phyloP scores from a whole-genome alignment of 345 rosid genomes.

The Toxicodendron radicans region DNA sequence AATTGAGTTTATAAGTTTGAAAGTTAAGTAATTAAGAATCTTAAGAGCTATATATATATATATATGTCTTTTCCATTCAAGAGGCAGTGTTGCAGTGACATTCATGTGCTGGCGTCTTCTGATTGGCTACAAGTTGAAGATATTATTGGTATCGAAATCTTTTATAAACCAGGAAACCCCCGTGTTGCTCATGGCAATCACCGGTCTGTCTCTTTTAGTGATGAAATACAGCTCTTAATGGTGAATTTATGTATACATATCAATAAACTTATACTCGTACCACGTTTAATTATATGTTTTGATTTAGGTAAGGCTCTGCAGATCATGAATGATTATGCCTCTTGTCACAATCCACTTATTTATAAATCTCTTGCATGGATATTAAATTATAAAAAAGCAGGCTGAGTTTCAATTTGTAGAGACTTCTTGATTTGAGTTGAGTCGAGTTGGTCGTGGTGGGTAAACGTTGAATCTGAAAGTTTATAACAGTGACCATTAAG shows the following conservation, averaged over 20 bases:
- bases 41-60: too few relatives aligned
- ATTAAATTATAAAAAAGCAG: background rate
- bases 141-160: background rate
- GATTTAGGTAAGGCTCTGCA: background rate
- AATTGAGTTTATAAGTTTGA: too few relatives aligned
- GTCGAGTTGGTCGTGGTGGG: background rate
- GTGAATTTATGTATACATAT: background rate
- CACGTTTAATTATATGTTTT: too few relatives aligned
- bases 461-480: too few relatives aligned
- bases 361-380: too few relatives aligned
- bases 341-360: background rate
- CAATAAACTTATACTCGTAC: too few relatives aligned
- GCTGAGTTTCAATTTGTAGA: background rate
- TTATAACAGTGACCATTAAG: background rate
- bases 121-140: background rate
- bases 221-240: background rate
- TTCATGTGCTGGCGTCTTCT: background rate
- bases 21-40: background rate
- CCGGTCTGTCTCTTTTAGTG: background rate
- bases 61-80: too few relatives aligned
- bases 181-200: slow-evolving; percentile 4
- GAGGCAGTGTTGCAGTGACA: background rate
- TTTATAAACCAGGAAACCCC: background rate
- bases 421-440: background rate
- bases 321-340: too few relatives aligned